Evolutionary conservation across 257 asterid genomes (phyloP).

Genomic region (Nemophila menziesii): DNA sequence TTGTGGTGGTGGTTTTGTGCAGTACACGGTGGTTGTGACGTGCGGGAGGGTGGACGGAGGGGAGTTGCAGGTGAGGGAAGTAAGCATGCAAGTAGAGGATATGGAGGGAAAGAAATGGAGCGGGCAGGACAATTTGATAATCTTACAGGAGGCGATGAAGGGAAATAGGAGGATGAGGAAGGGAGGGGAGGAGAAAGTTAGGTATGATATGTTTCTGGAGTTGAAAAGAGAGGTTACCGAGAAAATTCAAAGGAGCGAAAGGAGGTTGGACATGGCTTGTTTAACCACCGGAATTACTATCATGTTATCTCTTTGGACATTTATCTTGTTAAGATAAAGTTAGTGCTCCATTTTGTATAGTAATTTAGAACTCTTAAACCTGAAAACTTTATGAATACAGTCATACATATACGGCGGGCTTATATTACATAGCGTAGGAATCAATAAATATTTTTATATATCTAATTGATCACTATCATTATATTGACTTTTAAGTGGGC

Average conservation of each 20-base stretch:
- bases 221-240: slow-evolving; percentile 26
- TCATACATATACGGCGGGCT: too few species aligned
- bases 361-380: too few species aligned
- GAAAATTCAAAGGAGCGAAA: slow-evolving; percentile 33
- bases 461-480: too few species aligned
- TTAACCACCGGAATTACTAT: slow-evolving; percentile 26
- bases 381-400: too few species aligned
- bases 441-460: too few species aligned
- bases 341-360: too few species aligned
- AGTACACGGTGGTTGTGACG: slow-evolving; percentile 45
- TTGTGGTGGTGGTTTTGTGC: slow-evolving; percentile 23
- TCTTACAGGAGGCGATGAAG: slow-evolving; percentile 37
- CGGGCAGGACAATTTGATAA: slow-evolving; percentile 48
- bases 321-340: slow-evolving; percentile 19
- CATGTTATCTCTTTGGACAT: slow-evolving; percentile 34
- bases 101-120: slow-evolving; percentile 46
- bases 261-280: slow-evolving; percentile 35
- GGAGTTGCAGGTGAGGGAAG: slow-evolving; percentile 46
- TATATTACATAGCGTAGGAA: too few species aligned
- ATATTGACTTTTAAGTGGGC: too few species aligned
- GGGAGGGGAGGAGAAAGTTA: slow-evolving; percentile 19
- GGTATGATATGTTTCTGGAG: slow-evolving; percentile 20
- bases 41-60: slow-evolving; percentile 51
- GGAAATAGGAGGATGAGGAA: slow-evolving; percentile 36
- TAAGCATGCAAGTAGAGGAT: slow-evolving; percentile 68